Conservation (phyloP, 2,329 filamentous ascomycete genomes). For the Hortaea werneckii region DNA sequence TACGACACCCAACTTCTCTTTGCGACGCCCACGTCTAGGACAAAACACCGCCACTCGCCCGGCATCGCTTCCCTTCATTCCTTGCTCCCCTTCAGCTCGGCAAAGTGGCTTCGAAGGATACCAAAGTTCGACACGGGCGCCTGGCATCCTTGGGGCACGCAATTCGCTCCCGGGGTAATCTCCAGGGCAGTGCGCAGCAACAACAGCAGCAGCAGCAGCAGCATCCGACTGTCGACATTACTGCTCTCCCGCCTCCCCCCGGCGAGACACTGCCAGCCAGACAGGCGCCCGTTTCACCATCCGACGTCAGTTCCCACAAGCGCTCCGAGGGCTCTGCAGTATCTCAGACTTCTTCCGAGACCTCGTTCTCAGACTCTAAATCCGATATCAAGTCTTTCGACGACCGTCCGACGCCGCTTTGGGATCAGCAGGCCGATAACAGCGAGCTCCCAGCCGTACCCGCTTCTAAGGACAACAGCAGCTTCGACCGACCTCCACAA, state of each 20-base stretch:
- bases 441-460: background rate
- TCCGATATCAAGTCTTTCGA: constrained; percentile 17
- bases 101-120: too few species aligned
- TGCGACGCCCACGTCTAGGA: too few species aligned
- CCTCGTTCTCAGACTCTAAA: constrained; percentile 19
- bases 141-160: too few species aligned
- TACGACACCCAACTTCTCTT: too few species aligned
- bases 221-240: background rate
- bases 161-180: background rate
- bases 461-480: constrained; percentile 8
- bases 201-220: background rate
- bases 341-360: constrained; percentile 24
- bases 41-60: too few species aligned
- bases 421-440: background rate
- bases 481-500: constrained; percentile 13
- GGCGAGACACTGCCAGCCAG: background rate
- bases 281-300: background rate
- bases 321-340: constrained; percentile 18
- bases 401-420: constrained; percentile 6
- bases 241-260: background rate
- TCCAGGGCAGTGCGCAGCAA: background rate
- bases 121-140: too few species aligned
- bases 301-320: constrained; percentile 11
- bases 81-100: too few species aligned
- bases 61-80: too few species aligned